These are phyloP conservation scores for Panaeolus cyanescens DNA, from an alignment of 768 basidiomycete species.

Conservation along the genomic window DNA sequence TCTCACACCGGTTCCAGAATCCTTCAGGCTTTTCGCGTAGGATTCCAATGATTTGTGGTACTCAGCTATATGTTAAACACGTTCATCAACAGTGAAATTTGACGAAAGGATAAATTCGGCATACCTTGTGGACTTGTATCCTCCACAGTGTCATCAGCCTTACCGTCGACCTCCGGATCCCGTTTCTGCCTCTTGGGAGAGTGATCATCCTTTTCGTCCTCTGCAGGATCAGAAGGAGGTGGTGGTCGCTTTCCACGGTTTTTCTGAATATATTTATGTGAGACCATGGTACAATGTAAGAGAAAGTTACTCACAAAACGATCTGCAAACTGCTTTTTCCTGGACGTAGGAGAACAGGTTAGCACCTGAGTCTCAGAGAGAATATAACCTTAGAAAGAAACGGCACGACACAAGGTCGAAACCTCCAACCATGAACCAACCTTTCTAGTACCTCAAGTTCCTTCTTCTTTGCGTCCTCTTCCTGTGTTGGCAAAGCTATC, in stretches of 20 bases:
- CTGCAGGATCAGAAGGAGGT: slow-evolving; percentile 33
- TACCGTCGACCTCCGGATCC: not conserved
- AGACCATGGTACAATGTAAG: not conserved
- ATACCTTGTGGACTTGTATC: slow-evolving; percentile 15
- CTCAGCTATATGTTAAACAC: slow-evolving; percentile 14
- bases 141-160: slow-evolving; percentile 2
- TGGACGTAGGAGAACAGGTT: slow-evolving; percentile 23
- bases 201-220: slow-evolving; percentile 8
- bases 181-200: slow-evolving; percentile 19
- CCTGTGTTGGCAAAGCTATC: slow-evolving; percentile 32
- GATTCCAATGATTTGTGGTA: slow-evolving; percentile 27
- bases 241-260: slow-evolving; percentile 57
- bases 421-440: slow-evolving; percentile 31
- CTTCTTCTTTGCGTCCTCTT: slow-evolving; percentile 60
- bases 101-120: not conserved
- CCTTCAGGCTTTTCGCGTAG: slow-evolving; percentile 24
- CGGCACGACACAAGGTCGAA: not conserved
- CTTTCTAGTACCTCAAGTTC: slow-evolving; percentile 50
- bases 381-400: not conserved
- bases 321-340: slow-evolving; percentile 61
- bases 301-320: slow-evolving; percentile 52
- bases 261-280: slow-evolving; percentile 42
- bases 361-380: slow-evolving; percentile 3
- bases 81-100: not conserved
- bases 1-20: slow-evolving; percentile 30